Percentiles rank a stretch among this genome's conserved stretches.
phyloP scores from a whole-genome alignment of 1,284 basidiomycete genomes.

The Gymnopus androsaceus region DNA sequence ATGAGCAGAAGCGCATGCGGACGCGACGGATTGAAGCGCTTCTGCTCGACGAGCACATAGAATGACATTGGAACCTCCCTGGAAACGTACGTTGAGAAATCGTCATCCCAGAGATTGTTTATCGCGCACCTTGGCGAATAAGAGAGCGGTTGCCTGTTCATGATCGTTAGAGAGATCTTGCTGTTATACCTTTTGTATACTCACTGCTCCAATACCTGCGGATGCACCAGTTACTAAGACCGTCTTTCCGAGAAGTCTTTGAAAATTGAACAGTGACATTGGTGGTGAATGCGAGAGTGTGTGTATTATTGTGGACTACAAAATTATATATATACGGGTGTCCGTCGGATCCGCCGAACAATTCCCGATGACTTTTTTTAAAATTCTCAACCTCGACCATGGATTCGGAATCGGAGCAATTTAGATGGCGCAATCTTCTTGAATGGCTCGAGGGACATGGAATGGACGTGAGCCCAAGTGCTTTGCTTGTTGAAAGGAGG shows the following conservation, averaged over 20 bases:
- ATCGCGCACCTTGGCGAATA: slow-evolving; percentile 73
- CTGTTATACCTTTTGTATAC: slow-evolving; percentile 17
- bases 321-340: neutral
- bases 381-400: slow-evolving; percentile 9
- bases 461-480: slow-evolving; percentile 40
- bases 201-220: slow-evolving; percentile 65
- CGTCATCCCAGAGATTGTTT: neutral
- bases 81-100: slow-evolving; percentile 7
- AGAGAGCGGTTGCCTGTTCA: slow-evolving; percentile 73
- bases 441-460: slow-evolving; percentile 59
- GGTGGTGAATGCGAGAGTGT: no score
- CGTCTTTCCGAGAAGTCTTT: slow-evolving; percentile 79
- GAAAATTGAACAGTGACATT: slow-evolving; percentile 81
- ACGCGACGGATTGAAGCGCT: slow-evolving; percentile 61
- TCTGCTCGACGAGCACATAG: slow-evolving; percentile 72
- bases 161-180: slow-evolving; percentile 1
- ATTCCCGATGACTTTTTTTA: neutral
- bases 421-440: slow-evolving; percentile 54
- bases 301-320: no score
- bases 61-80: slow-evolving; percentile 82
- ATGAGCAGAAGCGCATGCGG: slow-evolving; percentile 70
- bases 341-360: neutral
- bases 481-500: slow-evolving; percentile 49
- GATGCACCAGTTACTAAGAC: slow-evolving; percentile 72
- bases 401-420: slow-evolving; percentile 31